Base-by-base conservation (phyloP, 352 stramenopile genomes). In the Phytophthora ohioensis region DNA sequence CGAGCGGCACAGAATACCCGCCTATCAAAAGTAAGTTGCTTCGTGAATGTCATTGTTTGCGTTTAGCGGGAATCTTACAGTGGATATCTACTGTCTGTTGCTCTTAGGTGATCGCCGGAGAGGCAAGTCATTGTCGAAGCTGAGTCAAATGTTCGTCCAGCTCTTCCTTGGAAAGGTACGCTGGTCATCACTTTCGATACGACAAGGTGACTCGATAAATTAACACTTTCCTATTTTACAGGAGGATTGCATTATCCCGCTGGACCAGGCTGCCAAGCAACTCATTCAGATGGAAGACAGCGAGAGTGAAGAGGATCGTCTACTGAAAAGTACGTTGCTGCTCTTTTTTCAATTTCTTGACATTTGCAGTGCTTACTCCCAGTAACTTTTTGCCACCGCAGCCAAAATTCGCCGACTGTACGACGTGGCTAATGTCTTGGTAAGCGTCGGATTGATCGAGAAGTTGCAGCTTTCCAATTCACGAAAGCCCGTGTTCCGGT, bases 361-460 rank as follows among this genome's bases (percentile, higher is more conserved):
- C 21, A 27, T 27, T 27, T 27, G 21, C 21, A 27, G 21, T 56
- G 9, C 64, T 57, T 45, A 5, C 47, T 65, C 35, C 73, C 52
- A 11, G 13, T 35, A 41, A 27, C 21, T 41, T 9, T 11, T 45
- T 61, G 31, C 17, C 8, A 61, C n/a, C 1, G 58, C 71, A 96
- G 89, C 96, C 49, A 99, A 98, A 68, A 98, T 98, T 65, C 91
- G 97, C 15, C 87, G 97, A 30, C 87, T 99, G 31, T 99, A 99
- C 65, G 97, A 99, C 63, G 98, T 99, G 72, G 97, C 97, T 9
- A 99, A 99, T 74, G 97, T 99, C 7, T 88, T 99, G 27, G 83
- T 96, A 3, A 95, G 87, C 53, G 84, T 99, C 12, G 94, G 95
- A 0, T 81, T 99, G 38, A 94, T 98, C 36, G 86, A 96, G 64